phyloP scores from a whole-genome alignment of 73 alveolate species.

The Blepharisma japonicum region DNA sequence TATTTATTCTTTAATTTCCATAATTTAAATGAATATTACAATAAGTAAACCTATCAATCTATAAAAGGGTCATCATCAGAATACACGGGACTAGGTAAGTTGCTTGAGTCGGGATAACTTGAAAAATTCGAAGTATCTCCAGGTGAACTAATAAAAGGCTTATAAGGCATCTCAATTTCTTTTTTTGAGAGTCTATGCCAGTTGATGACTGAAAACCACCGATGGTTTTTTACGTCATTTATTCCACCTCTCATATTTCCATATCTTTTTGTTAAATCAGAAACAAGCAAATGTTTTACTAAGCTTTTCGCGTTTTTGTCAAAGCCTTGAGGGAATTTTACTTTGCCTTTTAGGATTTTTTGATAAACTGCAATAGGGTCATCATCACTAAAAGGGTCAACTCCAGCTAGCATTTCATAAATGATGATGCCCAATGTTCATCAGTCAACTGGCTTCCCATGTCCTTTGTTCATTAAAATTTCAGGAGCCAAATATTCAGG shows the following conservation, averaged over 20 bases:
- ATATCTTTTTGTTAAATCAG: slow-evolving; percentile 85
- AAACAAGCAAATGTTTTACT: slow-evolving; percentile 81
- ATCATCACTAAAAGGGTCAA: slow-evolving; percentile 87
- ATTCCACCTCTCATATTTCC: slow-evolving; percentile 89
- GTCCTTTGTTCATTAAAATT: slow-evolving; percentile 89
- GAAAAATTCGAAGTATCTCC: slow-evolving; percentile 86
- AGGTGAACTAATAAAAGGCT: slow-evolving; percentile 42
- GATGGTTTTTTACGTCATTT: slow-evolving; percentile 52
- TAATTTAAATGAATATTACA: too few species aligned
- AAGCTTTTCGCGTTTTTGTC: slow-evolving; percentile 40
- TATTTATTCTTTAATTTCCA: too few species aligned
- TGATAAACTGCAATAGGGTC: slow-evolving; percentile 95
- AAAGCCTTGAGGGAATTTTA: slow-evolving; percentile 78
- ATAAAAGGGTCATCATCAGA: slow-evolving; percentile 86
- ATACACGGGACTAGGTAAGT: slow-evolving; percentile 61
- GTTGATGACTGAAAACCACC: slow-evolving; percentile 45
- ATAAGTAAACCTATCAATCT: slow-evolving; percentile 56
- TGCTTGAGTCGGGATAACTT: slow-evolving; percentile 87
- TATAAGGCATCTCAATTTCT: slow-evolving; percentile 33
- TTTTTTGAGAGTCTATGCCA: slow-evolving; percentile 37
- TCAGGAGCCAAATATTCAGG: slow-evolving; percentile 99
- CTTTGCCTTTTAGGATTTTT: slow-evolving; percentile 83
- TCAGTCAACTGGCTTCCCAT: slow-evolving; percentile 99
- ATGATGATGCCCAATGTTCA: slow-evolving; percentile 92
- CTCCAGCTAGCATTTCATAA: slow-evolving; percentile 94